Base-by-base conservation (phyloP, 768 basidiomycete genomes). In the Wakefieldia striispora region DNA sequence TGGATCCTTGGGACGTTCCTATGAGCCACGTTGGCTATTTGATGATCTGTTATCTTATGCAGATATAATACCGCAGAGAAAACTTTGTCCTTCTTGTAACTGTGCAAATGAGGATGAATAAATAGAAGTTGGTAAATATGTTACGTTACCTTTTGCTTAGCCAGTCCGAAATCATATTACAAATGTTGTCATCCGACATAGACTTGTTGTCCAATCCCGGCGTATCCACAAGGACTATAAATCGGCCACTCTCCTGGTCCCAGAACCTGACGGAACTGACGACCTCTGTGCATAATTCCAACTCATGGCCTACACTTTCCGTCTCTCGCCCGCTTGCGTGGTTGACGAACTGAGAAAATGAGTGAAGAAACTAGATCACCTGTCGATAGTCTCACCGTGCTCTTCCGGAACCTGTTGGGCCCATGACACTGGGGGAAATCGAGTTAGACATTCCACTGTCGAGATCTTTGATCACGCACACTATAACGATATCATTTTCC, bases 41-140 rank as follows among this genome's bases (percentile, higher is more conserved):
- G 63, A 43, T 67, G 67, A 34, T 73, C 71, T 4, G 69, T 61
- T 35, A 75, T 75, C 14, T 68, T 63, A 49, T 75, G 74, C 16
- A 74, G 50, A 48, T 73, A 75, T 17, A 75, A n/a, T 21, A 75
- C 62, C 1, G 66, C 71, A 9, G 66, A 56, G 1, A 75, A 60
- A 17, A 47, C 34, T 7, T 50, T 56, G 3, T 42, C 6, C 8
- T 35, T 37, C 13, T 37, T 36, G 29, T 56, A 54, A n/a, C 57
- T 62, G 21, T 12, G 23, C 9, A 19, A 11, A 13, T 14, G 24
- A 27, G 1, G 13, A n/a, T 17, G 31, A 27, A 58, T 24, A 43
- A 23, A 24, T 0, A n/a, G 2, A 26, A 20, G 24, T 36, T 41
- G n/a, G 4, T 17, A 13, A 41, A 16, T 11, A 36, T 37, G 9